Conservation (phyloP, 306 rosid species). For the Quercus engelmannii region DNA sequence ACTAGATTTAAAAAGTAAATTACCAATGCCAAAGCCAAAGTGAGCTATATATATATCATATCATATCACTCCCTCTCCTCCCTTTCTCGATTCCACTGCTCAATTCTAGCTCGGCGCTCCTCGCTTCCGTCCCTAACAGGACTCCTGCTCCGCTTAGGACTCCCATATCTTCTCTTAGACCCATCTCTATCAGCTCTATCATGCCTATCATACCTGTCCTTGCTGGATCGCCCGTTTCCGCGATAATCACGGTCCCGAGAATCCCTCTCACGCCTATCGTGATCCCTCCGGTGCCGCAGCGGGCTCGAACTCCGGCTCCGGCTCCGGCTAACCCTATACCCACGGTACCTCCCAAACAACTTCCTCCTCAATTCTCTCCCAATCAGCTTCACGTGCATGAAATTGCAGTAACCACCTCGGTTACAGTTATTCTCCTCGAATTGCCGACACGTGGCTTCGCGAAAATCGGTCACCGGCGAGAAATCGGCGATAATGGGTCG, state of each 20-base stretch:
- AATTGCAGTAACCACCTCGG: slow-evolving; percentile 44
- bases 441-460: slow-evolving; percentile 44
- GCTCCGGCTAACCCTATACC: slow-evolving; percentile 36
- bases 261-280: slow-evolving; percentile 37
- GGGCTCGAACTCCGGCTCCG: slow-evolving; percentile 59
- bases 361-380: slow-evolving; percentile 60
- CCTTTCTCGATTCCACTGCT: slow-evolving; percentile 71
- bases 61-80: slow-evolving; percentile 42
- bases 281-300: slow-evolving; percentile 24
- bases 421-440: slow-evolving; percentile 40
- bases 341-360: slow-evolving; percentile 49
- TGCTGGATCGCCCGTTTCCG: slow-evolving; percentile 20
- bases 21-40: slow-evolving; percentile 13
- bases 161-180: slow-evolving; percentile 38
- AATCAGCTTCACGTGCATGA: slow-evolving; percentile 51
- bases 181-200: slow-evolving; percentile 32
- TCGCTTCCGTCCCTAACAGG: slow-evolving; percentile 64
- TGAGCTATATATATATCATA: not conserved
- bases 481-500: slow-evolving; percentile 43
- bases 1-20: not conserved
- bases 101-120: slow-evolving; percentile 73
- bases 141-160: slow-evolving; percentile 42
- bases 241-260: slow-evolving; percentile 16
- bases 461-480: slow-evolving; percentile 45
- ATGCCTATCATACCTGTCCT: slow-evolving; percentile 13